Percentiles rank a stretch among this genome's conserved stretches.
Evolutionary conservation across 2,329 filamentous ascomycete genomes (phyloP).

Genomic region (Fusarium buxicola): DNA sequence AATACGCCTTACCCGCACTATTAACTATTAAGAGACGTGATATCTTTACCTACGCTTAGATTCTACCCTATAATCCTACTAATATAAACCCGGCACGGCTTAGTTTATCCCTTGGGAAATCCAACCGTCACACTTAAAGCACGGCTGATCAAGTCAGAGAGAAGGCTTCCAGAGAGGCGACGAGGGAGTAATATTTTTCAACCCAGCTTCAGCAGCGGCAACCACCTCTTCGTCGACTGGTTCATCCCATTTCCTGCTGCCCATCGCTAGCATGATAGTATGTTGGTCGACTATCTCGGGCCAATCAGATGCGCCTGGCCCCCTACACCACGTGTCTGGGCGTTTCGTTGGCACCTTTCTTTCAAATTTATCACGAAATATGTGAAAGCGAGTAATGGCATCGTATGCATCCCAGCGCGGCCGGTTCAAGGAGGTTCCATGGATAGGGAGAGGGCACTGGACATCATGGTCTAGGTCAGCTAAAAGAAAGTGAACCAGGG

Average conservation of each 20-base stretch:
- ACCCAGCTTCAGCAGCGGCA: background rate
- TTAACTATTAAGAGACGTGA: too few species aligned
- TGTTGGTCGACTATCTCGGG: background rate
- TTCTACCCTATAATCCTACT: too few species aligned
- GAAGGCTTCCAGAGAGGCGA: background rate
- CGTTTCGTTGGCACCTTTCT: too few species aligned
- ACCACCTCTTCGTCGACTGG: background rate
- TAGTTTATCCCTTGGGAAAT: too few species aligned
- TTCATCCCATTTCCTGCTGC: too few species aligned
- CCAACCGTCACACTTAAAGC: too few species aligned
- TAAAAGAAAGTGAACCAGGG: slow-evolving; percentile 13
- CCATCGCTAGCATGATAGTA: too few species aligned
- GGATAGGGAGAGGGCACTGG: slow-evolving; percentile 5
- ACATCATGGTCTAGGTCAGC: background rate
- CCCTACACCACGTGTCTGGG: too few species aligned
- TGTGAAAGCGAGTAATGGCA: slow-evolving; percentile 9
- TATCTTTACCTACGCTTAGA: too few species aligned
- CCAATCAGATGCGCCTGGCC: too few species aligned
- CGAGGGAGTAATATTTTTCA: background rate
- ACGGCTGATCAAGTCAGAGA: background rate
- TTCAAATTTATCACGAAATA: slow-evolving; percentile 28
- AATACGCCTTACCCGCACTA: too few species aligned
- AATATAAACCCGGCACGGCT: too few species aligned
- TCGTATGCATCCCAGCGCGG: slow-evolving; percentile 22
- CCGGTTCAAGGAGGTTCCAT: slow-evolving; percentile 17